Evolutionary conservation across 2,329 filamentous ascomycete genomes (phyloP), one percentile per base, ranked within the genome.

Genomic region (Rhinocladiella similis): DNA sequence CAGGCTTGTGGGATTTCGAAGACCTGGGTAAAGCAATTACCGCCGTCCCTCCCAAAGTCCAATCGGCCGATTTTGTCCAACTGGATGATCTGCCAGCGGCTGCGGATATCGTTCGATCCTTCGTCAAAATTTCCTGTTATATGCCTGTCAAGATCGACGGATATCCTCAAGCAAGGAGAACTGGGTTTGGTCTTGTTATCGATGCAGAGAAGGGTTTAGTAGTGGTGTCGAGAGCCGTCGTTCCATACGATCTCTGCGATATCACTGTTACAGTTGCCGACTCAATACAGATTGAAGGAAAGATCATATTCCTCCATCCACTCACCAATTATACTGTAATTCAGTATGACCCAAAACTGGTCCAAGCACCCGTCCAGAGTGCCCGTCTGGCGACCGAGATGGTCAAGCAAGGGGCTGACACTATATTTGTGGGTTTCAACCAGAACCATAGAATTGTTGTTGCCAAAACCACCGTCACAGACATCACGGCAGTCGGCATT

Each of bases 371-470:
- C 0, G 92, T 99, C 12, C 84, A 92, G 77, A 93, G 89, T 62
- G 94, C 95, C 3, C 89, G 85, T 66, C 81, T 99, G 48, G 91
- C 91, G 67, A 85, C 80, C 5, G 85, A 90, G 54, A 85, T 86
- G 66, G 91, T 97, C 70, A 92, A 91, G 50, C 94, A 97, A 76
- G 94, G 94, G 35, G 90, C 92, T 47, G 88, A 93, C 55, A 97
- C 92, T 0, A 92, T 96, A 64, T 99, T 99, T 74, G 89, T 99
- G 61, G 95, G 94, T n/a, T 95, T 96, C 77, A 99, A 99, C 70
- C 87, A 95, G 64, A 97, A 97, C 63, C 88, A 93, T 59, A 86
- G 93, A 35, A 90, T 97, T 39, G 93, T 97, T 3, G 90, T 97
- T 65, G 90, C 91, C 4, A 91, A 96, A 66, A 97, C 94, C 0